phyloP scores from a whole-genome alignment of 306 rosid genomes.

The barrel medic (Medicago truncatula) region MtrunA17r5.0-ANR NC_053043.1:50127501-50128000 shows the following conservation, averaged over 20 bases:
- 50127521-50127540: constrained; percentile 95
- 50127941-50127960: neutral
- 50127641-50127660: constrained; percentile 94
- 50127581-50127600: neutral
- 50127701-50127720: too few species aligned
- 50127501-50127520: constrained; percentile 90
- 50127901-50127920: too few species aligned
- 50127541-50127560: constrained; percentile 68
- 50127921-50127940: too few species aligned
- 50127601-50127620: neutral
- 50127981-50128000: neutral
- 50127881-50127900: neutral
- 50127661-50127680: constrained; percentile 95
- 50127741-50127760: neutral
- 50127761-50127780: too few species aligned
- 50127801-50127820: neutral
- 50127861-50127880: too few species aligned
- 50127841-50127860: neutral
- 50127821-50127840: neutral
- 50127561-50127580: neutral
- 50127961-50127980: neutral
- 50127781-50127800: too few species aligned
- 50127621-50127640: constrained; percentile 73
- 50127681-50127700: constrained; percentile 55
- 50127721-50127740: neutral